phyloP scores from a whole-genome alignment of 177 flowering plant genomes.

The Vitis hybrid region DNA sequence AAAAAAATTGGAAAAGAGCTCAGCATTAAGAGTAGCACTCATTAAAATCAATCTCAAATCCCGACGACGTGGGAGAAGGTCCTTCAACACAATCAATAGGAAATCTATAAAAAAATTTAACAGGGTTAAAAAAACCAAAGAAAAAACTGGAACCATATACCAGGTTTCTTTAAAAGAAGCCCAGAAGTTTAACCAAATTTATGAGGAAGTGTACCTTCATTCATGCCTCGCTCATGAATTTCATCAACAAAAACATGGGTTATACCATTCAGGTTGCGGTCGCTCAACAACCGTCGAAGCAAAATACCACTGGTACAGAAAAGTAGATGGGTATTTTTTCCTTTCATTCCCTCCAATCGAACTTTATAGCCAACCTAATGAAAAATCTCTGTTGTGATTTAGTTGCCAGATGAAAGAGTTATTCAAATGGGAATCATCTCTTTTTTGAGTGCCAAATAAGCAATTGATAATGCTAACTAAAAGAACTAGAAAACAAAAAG shows the following conservation, averaged over 20 bases:
- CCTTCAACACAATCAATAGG: slow-evolving; percentile 90
- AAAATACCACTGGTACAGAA: slow-evolving; percentile 99
- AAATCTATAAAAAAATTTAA: slow-evolving; percentile 54
- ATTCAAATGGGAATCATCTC: slow-evolving; percentile 6
- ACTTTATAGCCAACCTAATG: slow-evolving; percentile 98
- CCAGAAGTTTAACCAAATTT: background rate
- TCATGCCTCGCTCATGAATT: slow-evolving; percentile 99
- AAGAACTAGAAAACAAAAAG: slow-evolving; percentile 8
- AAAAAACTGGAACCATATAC: background rate
- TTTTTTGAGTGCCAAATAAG: background rate
- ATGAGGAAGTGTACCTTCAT: slow-evolving; percentile 67
- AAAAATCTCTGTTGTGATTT: slow-evolving; percentile 41
- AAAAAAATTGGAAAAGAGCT: slow-evolving; percentile 85
- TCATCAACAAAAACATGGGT: slow-evolving; percentile 99
- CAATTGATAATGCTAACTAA: slow-evolving; percentile 1
- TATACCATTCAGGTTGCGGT: slow-evolving; percentile 83
- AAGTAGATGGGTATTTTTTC: slow-evolving; percentile 96
- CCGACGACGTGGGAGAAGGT: slow-evolving; percentile 94
- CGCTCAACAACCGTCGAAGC: slow-evolving; percentile 83
- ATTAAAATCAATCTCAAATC: slow-evolving; percentile 94
- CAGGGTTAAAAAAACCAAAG: background rate
- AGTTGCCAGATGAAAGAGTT: slow-evolving; percentile 26
- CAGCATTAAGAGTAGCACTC: slow-evolving; percentile 99
- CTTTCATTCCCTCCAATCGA: slow-evolving; percentile 96
- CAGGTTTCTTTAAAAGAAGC: background rate